Base-by-base conservation (phyloP, 2,329 filamentous ascomycete species). In the Curvularia verruculosa region DNA sequence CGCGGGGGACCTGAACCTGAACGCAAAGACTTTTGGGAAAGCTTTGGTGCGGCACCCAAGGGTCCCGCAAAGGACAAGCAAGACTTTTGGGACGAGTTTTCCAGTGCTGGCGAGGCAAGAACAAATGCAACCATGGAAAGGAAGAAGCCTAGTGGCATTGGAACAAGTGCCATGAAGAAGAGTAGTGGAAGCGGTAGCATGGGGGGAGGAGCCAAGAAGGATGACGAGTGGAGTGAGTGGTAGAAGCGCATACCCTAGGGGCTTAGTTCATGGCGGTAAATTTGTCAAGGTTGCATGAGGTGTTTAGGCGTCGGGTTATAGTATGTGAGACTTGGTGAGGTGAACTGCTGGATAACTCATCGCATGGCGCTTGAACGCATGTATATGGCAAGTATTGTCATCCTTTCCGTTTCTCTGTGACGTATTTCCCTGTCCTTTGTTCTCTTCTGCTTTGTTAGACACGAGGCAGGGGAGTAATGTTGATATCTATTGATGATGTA, bases 11-110 rank as follows among this genome's bases (percentile, higher is more conserved):
- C 45, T 15, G 79, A 89, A 75, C 84, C 84, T 7, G 85, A 87
- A 58, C 90, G 81, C 84, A 89, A 78, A 65, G 79, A 79, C 56
- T 82, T 83, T 58, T 82, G 81, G 81, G 78, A 82, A 61, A 78
- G 79, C 66, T 96, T 98, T 77, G 89, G 92, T 0, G 86, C 84
- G 26, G 76, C 89, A 24, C 89, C 87, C 0, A 71, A 72, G 26
- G 80, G 80, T 0, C 80, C 79, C 5, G 64, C 73, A 5, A 75
- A 74, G 46, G 80, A 82, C 41, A 82, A 82, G 84, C 88, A 77
- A 66, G 79, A 79, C 50, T 82, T 82, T 61, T 81, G 81, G 80
- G 78, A 82, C 58, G 78, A 80, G 47, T 82, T 82, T 63, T 70
- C 78, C 13, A 71, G 58, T 54, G 71, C 61, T 29, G 73, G 72